Evolutionary conservation across 176 grass and related monocot species (phyloP).

Genomic region (Aegilops umbellulata): DNA sequence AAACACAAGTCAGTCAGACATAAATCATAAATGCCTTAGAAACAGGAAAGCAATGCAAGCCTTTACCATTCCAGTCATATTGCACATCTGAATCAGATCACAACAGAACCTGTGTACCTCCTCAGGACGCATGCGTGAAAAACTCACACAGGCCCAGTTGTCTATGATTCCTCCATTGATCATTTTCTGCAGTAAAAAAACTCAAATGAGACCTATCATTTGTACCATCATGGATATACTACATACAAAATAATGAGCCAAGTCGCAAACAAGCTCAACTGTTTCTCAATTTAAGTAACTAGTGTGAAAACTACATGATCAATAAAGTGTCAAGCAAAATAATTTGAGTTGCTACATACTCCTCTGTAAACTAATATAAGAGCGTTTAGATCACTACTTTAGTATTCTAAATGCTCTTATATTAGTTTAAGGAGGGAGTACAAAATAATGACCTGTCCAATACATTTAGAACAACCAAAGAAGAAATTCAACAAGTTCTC

Average conservation of each 20-base stretch:
- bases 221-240: not conserved
- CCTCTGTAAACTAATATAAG: no score
- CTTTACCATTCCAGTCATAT: conserved; percentile 62
- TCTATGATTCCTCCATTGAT: conserved; percentile 60
- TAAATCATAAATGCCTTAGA: not conserved
- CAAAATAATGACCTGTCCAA: no score
- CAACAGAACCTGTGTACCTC: conserved; percentile 56
- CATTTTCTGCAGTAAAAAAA: conserved; percentile 58
- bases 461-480: not conserved
- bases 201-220: not conserved
- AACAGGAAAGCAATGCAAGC: not conserved
- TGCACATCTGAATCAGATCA: conserved; percentile 65
- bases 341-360: no score
- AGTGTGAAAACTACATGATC: not conserved
- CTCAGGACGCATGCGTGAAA: conserved; percentile 38
- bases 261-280: not conserved
- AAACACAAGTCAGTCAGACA: conserved; percentile 14
- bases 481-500: not conserved
- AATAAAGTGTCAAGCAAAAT: no score
- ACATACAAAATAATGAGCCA: not conserved
- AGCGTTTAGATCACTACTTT: no score
- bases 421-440: no score
- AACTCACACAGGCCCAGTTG: conserved; percentile 67
- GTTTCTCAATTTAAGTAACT: not conserved
- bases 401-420: no score